Base-by-base conservation (phyloP, 2,329 filamentous ascomycete species). In the Talaromyces marneffei region DNA sequence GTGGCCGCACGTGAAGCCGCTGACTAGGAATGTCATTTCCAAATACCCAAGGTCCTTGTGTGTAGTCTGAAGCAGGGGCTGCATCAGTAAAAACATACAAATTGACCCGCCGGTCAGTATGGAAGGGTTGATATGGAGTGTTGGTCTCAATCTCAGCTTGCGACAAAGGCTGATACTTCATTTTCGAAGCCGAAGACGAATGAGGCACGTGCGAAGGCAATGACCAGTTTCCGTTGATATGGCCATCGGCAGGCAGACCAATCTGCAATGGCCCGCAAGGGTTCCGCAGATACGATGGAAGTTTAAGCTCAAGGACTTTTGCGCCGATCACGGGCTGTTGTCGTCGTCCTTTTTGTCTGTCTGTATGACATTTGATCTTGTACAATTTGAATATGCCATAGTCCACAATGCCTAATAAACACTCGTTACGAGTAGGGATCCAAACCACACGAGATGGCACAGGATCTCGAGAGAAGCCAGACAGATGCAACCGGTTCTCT, bases 111-210 rank as follows among this genome's bases (percentile, higher is more conserved):
- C 86, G 85, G 70, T 97, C 92, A 0, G 92, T 94, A 72, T 97
- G 93, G 78, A 97, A 97, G 1, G 94, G 93, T 69, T 96, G 92
- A 69, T 96, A 97, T 2, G 93, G 91, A 4, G 92, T 90, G 70
- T 93, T 97, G 1, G 93, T 96, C 71, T 99, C 94, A 66, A 96
- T 95, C 78, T 97, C 92, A 5, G 91, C 91, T 85, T 92, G 72
- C 78, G 89, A 72, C 77, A 90, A 74, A 79, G 88, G 72, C 79
- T 83, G 69, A 73, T 77, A 68, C 77, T 79, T 67, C 66, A 68
- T 55, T 69, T 71, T 65, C 65, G 69, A 67, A 69, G 72, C 59
- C 73, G 74, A 67, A 73, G 77, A 68, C 65, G 77, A 63, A 78
- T 80, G 64, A 80, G 79, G 60, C 27, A 62, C 68, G 4, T 67